These are phyloP conservation scores for Yamadazyma trypodendri DNA, from an alignment of 1,139 yeast species.

Conservation along the genomic window DNA sequence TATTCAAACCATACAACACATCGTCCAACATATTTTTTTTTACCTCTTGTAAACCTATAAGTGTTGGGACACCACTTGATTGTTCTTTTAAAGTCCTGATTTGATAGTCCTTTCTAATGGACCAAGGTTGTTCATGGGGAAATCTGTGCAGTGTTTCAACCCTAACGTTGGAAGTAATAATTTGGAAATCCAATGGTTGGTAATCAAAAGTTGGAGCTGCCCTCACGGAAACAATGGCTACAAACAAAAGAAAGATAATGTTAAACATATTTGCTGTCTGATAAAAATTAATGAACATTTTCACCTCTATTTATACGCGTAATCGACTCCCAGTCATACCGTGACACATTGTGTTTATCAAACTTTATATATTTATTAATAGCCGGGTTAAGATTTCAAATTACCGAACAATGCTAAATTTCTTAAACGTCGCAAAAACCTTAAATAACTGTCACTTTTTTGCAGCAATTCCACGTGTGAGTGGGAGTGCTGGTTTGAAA, in stretches of 20 bases:
- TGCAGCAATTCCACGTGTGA: slow-evolving; percentile 7
- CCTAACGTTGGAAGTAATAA: slow-evolving; percentile 27
- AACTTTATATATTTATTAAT: not conserved
- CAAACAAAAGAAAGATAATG: slow-evolving; percentile 2
- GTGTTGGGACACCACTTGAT: slow-evolving; percentile 19
- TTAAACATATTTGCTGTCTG: slow-evolving; percentile 4
- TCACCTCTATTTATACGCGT: not conserved
- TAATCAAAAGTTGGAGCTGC: slow-evolving; percentile 6
- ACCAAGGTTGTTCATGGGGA: slow-evolving; percentile 26
- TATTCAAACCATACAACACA: slow-evolving; percentile 22
- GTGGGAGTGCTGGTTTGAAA: not conserved
- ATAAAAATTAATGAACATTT: not conserved
- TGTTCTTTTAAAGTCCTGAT: slow-evolving; percentile 14
- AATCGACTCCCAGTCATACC: too few species aligned
- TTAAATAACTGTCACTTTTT: slow-evolving; percentile 1
- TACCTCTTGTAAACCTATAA: slow-evolving; percentile 33
- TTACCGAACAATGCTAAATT: not conserved
- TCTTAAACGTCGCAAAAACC: not conserved
- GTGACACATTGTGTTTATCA: too few species aligned
- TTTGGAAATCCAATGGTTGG: slow-evolving; percentile 13
- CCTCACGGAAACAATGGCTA: slow-evolving; percentile 5
- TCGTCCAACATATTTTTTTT: slow-evolving; percentile 27
- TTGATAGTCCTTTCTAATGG: slow-evolving; percentile 20
- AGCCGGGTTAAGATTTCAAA: not conserved
- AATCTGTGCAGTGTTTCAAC: slow-evolving; percentile 18